These are phyloP conservation scores for Eimeria necatrix DNA, from an alignment of 169 alveolate species.

Conservation along the genomic window DNA sequence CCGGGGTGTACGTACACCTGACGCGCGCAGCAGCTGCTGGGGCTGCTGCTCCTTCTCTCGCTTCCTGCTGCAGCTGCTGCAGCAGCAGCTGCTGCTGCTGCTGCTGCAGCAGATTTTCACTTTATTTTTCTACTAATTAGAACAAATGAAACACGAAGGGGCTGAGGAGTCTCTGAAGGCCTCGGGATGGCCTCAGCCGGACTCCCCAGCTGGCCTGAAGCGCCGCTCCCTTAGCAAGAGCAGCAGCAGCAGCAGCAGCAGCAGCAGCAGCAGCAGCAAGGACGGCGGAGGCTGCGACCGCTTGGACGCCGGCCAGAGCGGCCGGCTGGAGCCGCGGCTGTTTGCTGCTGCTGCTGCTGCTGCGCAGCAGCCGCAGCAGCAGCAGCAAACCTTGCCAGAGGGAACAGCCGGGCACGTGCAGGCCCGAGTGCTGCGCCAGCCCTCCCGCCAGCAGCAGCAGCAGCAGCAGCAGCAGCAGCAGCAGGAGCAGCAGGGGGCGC, in stretches of 20 bases:
- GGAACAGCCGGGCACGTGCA: slow-evolving; percentile 43
- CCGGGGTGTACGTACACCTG: not conserved
- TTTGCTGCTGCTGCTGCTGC: not conserved
- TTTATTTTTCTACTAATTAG: no score
- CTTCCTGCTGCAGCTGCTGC: not conserved
- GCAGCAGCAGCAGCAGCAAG: not conserved
- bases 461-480: slow-evolving; percentile 48
- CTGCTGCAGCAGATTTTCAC: not conserved
- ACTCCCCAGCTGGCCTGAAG: not conserved
- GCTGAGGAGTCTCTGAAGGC: no score
- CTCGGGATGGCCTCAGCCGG: no score
- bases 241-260: slow-evolving; percentile 27
- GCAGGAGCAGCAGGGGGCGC: not conserved
- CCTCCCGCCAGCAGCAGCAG: slow-evolving; percentile 19
- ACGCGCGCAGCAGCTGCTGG: no score
- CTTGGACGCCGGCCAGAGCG: not conserved
- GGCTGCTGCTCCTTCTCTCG: not conserved
- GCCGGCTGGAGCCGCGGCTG: slow-evolving; percentile 24
- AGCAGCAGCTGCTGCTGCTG: not conserved
- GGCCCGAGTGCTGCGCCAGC: not conserved
- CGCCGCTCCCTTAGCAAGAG: not conserved
- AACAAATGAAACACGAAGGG: no score
- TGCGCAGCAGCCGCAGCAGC: slow-evolving; percentile 36
- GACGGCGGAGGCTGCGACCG: not conserved
- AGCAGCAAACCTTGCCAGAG: not conserved